phyloP scores from a whole-genome alignment of 768 basidiomycete genomes.

The Dentipellis sp. region DNA sequence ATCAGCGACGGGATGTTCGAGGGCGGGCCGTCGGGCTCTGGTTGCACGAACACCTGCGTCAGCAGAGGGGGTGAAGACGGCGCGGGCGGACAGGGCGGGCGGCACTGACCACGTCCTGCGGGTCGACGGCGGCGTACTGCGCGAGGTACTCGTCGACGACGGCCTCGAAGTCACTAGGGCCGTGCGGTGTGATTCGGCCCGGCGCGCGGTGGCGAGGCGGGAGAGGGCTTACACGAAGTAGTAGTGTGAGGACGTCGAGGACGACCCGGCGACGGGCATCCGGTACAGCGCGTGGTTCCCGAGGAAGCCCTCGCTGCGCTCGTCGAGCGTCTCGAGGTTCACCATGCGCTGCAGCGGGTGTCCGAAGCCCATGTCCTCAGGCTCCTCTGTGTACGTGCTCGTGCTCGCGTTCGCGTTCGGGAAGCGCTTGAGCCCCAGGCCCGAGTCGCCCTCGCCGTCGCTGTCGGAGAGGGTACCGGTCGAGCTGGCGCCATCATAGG shows the following conservation, averaged over 20 bases:
- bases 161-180: slow-evolving; percentile 9
- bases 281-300: not conserved
- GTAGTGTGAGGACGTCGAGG: slow-evolving; percentile 10
- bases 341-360: slow-evolving; percentile 14
- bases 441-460: too few species aligned
- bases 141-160: slow-evolving; percentile 13
- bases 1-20: slow-evolving; percentile 3
- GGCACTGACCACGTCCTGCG: slow-evolving; percentile 7
- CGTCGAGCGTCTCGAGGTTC: slow-evolving; percentile 1
- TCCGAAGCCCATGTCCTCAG: slow-evolving; percentile 2
- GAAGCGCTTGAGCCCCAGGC: too few species aligned
- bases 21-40: not conserved
- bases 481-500: too few species aligned
- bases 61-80: not conserved
- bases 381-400: not conserved
- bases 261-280: slow-evolving; percentile 5
- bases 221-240: slow-evolving; percentile 6
- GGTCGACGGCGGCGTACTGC: not conserved
- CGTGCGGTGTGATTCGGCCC: not conserved
- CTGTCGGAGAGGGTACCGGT: too few species aligned
- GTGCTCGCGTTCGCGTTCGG: too few species aligned
- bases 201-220: too few species aligned
- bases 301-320: not conserved
- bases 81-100: not conserved
- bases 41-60: slow-evolving; percentile 7